Evolutionary conservation across 768 basidiomycete genomes (phyloP).

Genomic region (Suillus subluteus): DNA sequence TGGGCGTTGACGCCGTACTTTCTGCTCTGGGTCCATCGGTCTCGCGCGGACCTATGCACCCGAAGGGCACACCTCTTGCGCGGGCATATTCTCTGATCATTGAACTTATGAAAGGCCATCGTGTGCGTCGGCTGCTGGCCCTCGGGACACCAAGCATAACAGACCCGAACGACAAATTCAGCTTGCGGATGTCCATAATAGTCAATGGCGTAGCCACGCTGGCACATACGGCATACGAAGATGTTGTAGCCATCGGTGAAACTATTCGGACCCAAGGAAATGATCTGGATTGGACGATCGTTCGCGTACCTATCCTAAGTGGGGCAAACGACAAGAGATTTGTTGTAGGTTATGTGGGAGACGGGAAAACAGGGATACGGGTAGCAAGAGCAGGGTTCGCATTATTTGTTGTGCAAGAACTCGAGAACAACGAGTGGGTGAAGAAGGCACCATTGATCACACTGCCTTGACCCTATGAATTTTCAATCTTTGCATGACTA

Average conservation of each 20-base stretch:
- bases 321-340: constrained; percentile 48
- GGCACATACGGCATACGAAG: constrained; percentile 63
- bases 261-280: constrained; percentile 50
- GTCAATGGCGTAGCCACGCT: constrained; percentile 42
- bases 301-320: constrained; percentile 66
- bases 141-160: constrained; percentile 70
- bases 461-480: constrained; percentile 25
- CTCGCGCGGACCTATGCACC: constrained; percentile 43
- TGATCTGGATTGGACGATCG: constrained; percentile 70
- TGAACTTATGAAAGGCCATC: constrained; percentile 53
- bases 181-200: constrained; percentile 41
- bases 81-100: constrained; percentile 60
- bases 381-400: constrained; percentile 64
- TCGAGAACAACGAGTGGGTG: constrained; percentile 63
- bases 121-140: constrained; percentile 61
- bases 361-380: constrained; percentile 52
- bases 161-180: constrained; percentile 63
- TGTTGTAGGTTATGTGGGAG: constrained; percentile 69
- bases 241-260: constrained; percentile 67
- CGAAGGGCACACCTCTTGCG: constrained; percentile 60
- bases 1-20: constrained; percentile 63
- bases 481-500: neutral
- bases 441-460: constrained; percentile 43
- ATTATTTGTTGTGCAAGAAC: constrained; percentile 59
- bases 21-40: constrained; percentile 65